A percentile compares a stretch with the other conserved stretches of the same genome.
phyloP scores from a whole-genome alignment of 257 asterid genomes.

The Misopates orontium region DNA sequence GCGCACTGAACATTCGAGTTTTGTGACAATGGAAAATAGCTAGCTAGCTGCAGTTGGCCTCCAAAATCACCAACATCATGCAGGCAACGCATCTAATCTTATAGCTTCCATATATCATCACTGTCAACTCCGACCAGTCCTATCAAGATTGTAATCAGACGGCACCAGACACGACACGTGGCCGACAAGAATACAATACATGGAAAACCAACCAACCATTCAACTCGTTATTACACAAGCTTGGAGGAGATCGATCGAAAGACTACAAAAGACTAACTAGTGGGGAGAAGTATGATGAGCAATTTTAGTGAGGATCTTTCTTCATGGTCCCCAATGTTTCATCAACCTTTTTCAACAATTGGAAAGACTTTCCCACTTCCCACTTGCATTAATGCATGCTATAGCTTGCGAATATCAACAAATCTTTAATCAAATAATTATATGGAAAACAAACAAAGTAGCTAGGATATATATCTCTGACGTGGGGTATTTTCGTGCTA shows the following conservation, averaged over 20 bases:
- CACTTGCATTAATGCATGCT: constrained; percentile 30
- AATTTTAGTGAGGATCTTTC: constrained; percentile 35
- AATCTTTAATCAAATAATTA: background rate
- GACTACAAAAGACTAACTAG: constrained; percentile 28
- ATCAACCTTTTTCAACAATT: constrained; percentile 11
- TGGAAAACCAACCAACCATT: constrained; percentile 34
- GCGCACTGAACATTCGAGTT: constrained; percentile 4
- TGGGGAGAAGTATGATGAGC: constrained; percentile 41
- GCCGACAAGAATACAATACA: constrained; percentile 50
- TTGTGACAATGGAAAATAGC: constrained; percentile 18
- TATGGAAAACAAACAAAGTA: no score
- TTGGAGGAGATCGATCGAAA: background rate
- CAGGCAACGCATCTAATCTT: constrained; percentile 22
- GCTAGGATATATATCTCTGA: no score
- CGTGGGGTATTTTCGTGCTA: no score
- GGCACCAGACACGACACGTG: constrained; percentile 44
- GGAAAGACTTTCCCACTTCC: constrained; percentile 25
- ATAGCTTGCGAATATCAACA: constrained; percentile 24
- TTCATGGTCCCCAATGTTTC: constrained; percentile 32
- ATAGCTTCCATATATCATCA: constrained; percentile 20
- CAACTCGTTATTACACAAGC: background rate
- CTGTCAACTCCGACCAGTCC: constrained; percentile 45
- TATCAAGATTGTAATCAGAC: constrained; percentile 32
- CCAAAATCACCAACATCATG: constrained; percentile 42
- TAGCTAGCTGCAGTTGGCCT: constrained; percentile 24